phyloP scores from a whole-genome alignment of 148 eudicot species.

The Cornus suecica region DNA sequence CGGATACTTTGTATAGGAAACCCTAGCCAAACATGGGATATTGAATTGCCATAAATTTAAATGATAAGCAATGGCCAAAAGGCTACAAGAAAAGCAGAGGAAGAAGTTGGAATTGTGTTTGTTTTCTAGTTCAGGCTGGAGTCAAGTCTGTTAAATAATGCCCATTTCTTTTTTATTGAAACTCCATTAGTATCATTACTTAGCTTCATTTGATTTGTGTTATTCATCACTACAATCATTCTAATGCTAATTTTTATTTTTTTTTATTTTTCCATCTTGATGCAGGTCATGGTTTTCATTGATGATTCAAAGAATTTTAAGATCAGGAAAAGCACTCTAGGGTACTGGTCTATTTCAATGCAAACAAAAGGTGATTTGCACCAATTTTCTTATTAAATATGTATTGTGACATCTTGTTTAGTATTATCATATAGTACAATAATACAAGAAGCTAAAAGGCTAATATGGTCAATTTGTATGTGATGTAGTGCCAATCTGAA shows the following conservation, averaged over 20 bases:
- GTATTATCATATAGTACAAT: background rate
- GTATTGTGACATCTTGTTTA: background rate
- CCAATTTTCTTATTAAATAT: background rate
- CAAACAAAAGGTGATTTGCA: background rate
- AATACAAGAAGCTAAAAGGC: background rate
- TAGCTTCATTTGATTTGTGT: background rate
- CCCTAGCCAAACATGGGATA: conserved; percentile 21
- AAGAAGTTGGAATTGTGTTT: conserved; percentile 7
- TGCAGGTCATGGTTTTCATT: background rate
- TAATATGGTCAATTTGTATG: conserved; percentile 5
- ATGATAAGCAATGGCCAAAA: background rate
- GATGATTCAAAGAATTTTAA: background rate
- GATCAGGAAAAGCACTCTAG: background rate
- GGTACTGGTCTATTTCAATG: background rate
- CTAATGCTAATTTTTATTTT: too few species aligned
- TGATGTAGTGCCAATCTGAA: background rate
- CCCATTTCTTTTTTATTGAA: background rate
- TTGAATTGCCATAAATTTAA: conserved; percentile 31
- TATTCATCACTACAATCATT: background rate
- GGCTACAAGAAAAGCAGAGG: background rate
- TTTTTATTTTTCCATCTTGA: background rate
- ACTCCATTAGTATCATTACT: background rate
- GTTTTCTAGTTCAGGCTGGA: conserved; percentile 9
- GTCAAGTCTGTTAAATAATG: conserved; percentile 12
- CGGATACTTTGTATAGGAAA: too few species aligned